Percentiles rank a stretch among this genome's conserved stretches.
phyloP scores from a whole-genome alignment of 1,139 yeast species.

The Taphrina pruni region DNA sequence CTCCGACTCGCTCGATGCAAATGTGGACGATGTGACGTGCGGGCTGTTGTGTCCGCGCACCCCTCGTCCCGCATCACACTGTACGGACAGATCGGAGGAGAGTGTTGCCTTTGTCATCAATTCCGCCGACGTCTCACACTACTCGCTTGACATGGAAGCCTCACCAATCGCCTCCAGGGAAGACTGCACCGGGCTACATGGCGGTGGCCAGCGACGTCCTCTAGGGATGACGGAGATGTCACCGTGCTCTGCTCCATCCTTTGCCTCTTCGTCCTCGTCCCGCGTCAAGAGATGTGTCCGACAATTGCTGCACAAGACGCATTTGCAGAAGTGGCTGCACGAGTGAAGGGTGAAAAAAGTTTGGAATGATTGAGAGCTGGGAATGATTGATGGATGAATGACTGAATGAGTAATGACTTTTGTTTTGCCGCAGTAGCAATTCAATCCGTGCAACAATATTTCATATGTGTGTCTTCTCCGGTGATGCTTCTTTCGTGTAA shows the following conservation, averaged over 20 bases:
- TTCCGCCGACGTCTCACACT: slow-evolving; percentile 4
- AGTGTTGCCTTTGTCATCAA: slow-evolving; percentile 15
- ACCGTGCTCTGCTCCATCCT: no score
- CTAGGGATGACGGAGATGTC: no score
- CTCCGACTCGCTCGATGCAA: no score
- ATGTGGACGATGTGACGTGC: background rate
- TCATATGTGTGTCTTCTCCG: no score
- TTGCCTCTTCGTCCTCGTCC: background rate
- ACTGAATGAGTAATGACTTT: background rate
- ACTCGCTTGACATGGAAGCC: slow-evolving; percentile 4
- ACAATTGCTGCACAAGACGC: background rate
- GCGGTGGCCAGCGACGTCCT: no score
- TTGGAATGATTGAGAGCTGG: background rate
- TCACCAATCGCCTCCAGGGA: background rate
- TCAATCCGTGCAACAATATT: no score
- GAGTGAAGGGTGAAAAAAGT: background rate
- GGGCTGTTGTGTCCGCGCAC: background rate
- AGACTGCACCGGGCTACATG: background rate
- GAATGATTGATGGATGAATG: background rate
- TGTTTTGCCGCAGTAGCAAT: background rate
- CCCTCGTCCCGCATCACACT: background rate
- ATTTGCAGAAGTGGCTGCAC: background rate
- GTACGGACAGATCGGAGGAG: slow-evolving; percentile 2
- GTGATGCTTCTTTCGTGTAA: no score
- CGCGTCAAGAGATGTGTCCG: background rate